These are phyloP conservation scores for Flammula alnicola DNA, from an alignment of 1,284 basidiomycete species.

Conservation along the genomic window DNA sequence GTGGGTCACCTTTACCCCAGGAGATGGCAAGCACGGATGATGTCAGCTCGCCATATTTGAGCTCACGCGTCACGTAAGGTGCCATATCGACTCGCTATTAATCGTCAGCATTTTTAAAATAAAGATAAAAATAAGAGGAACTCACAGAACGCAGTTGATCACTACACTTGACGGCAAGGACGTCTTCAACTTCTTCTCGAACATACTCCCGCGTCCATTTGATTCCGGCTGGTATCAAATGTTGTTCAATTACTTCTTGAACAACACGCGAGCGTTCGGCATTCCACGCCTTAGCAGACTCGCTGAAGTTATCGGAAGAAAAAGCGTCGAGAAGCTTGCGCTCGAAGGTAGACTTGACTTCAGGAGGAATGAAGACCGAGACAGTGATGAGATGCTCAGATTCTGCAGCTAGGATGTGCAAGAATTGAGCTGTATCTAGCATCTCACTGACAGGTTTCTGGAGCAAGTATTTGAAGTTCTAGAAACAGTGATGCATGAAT, in stretches of 20 bases:
- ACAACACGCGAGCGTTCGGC: constrained; percentile 82
- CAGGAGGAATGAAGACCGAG: constrained; percentile 70
- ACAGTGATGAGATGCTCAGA: constrained; percentile 85
- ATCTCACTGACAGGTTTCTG: constrained; percentile 83
- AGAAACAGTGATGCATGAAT: constrained; percentile 17
- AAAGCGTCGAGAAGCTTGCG: constrained; percentile 82
- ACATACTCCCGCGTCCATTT: constrained; percentile 93
- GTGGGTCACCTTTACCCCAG: constrained; percentile 93
- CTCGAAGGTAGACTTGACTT: constrained; percentile 68
- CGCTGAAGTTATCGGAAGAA: constrained; percentile 84
- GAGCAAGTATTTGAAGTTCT: constrained; percentile 96
- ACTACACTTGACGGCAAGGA: constrained; percentile 70
- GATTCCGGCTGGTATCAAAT: constrained; percentile 81
- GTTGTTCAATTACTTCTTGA: constrained; percentile 77
- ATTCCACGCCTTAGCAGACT: constrained; percentile 93
- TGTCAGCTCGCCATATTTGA: constrained; percentile 67
- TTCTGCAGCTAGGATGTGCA: constrained; percentile 93
- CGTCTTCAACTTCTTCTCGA: constrained; percentile 90
- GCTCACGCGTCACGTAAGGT: constrained; percentile 69
- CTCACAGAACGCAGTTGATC: constrained; percentile 74
- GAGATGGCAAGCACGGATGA: constrained; percentile 92
- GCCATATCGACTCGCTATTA: constrained; percentile 72
- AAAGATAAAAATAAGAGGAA: constrained; percentile 12
- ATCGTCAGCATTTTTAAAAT: constrained; percentile 24
- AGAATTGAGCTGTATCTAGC: constrained; percentile 78